phyloP scores from a whole-genome alignment of 768 basidiomycete species.

The Ephemerocybe angulata region DNA sequence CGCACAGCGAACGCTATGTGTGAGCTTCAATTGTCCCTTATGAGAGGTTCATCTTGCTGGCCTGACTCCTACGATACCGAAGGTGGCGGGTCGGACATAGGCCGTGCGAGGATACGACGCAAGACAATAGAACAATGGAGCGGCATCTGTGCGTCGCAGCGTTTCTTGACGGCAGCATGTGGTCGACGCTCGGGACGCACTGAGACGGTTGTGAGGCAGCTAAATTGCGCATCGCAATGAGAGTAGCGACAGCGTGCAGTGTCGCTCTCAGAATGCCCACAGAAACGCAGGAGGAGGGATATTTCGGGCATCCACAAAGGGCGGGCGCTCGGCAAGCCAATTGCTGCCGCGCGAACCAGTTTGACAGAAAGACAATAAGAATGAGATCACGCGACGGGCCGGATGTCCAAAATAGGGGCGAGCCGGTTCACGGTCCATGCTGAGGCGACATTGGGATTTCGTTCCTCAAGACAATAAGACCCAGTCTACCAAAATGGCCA shows the following conservation, averaged over 20 bases:
- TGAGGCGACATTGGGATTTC: background rate
- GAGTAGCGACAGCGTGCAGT: background rate
- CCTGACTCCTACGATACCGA: background rate
- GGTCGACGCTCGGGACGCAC: background rate
- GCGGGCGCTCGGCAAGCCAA: background rate
- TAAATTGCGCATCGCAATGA: background rate
- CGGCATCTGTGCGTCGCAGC: constrained; percentile 1
- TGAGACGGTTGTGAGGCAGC: background rate
- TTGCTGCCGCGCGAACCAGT: background rate
- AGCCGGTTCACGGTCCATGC: background rate
- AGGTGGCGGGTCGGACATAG: background rate
- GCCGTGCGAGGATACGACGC: constrained; percentile 2
- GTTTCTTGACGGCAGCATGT: background rate
- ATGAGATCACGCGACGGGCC: background rate
- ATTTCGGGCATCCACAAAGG: background rate
- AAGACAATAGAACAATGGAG: constrained; percentile 4
- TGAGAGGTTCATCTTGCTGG: background rate
- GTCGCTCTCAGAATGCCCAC: background rate
- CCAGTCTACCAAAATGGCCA: constrained; percentile 10
- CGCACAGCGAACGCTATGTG: background rate
- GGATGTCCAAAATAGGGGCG: background rate
- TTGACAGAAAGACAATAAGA: constrained; percentile 11
- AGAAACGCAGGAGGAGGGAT: background rate
- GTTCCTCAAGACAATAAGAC: background rate
- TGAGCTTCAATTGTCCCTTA: background rate